Evolutionary conservation across 2,329 filamentous ascomycete species (phyloP).

Genomic region (Aspergillus sojae): DNA sequence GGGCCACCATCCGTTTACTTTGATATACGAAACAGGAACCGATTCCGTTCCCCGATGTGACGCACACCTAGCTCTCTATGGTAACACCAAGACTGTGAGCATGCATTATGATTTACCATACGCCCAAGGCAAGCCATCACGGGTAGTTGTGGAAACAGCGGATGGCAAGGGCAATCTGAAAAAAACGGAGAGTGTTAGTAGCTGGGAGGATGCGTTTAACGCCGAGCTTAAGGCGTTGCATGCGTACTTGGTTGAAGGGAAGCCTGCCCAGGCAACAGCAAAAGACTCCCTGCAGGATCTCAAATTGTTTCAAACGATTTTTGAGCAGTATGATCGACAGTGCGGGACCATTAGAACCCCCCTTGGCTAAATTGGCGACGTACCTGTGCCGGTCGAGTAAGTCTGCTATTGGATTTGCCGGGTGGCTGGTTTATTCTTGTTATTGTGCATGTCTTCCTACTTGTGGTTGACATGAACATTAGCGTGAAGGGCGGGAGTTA

Average conservation of each 20-base stretch:
- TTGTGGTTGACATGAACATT: background rate
- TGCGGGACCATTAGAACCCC: conserved; percentile 39
- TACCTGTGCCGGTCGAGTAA: background rate
- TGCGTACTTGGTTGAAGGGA: conserved; percentile 34
- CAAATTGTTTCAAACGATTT: conserved; percentile 37
- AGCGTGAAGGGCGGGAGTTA: background rate
- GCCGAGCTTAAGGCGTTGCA: conserved; percentile 41
- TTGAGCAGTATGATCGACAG: conserved; percentile 40
- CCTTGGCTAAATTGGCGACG: conserved; percentile 25
- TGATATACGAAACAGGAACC: conserved; percentile 61
- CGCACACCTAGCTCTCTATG: conserved; percentile 51
- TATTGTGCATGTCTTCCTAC: background rate
- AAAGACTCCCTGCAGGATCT: conserved; percentile 42
- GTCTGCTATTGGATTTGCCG: background rate
- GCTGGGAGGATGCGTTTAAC: conserved; percentile 41
- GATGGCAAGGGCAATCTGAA: conserved; percentile 29
- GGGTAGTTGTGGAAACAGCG: conserved; percentile 43
- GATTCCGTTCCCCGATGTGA: conserved; percentile 52
- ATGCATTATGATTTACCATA: conserved; percentile 62
- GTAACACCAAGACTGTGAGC: conserved; percentile 55
- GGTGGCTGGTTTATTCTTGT: background rate
- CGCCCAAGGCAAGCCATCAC: conserved; percentile 58
- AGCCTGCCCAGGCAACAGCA: conserved; percentile 36
- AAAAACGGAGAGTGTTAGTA: conserved; percentile 34
- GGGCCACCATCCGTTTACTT: conserved; percentile 46